These are phyloP conservation scores for Xanthoceras sorbifolium DNA, from an alignment of 345 rosid species.

Conservation along the genomic window DNA sequence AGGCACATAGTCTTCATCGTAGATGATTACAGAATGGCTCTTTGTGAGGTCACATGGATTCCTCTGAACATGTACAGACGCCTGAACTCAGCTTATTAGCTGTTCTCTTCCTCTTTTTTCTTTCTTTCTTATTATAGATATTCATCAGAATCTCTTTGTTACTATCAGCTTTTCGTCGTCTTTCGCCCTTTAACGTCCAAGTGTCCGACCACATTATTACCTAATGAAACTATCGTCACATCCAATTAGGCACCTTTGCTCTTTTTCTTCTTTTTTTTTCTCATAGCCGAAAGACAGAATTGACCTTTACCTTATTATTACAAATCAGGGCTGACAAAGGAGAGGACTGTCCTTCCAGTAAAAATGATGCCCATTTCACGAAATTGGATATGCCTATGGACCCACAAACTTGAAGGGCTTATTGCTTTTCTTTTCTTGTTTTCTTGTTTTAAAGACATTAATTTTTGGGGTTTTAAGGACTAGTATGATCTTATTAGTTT, in stretches of 20 bases:
- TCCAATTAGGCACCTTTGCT: constrained; percentile 26
- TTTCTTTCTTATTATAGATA: constrained; percentile 10
- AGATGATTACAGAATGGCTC: constrained; percentile 41
- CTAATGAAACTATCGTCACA: constrained; percentile 41
- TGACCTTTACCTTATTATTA: neutral
- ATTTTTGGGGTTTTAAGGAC: neutral
- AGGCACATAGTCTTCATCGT: constrained; percentile 17
- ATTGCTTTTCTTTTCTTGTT: neutral
- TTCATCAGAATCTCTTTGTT: constrained; percentile 37
- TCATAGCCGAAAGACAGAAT: neutral
- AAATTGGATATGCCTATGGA: constrained; percentile 26
- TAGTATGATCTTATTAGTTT: neutral
- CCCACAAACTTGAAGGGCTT: neutral
- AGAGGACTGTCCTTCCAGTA: constrained; percentile 24
- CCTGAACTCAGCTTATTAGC: constrained; percentile 21
- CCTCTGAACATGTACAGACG: constrained; percentile 49
- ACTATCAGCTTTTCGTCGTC: constrained; percentile 45
- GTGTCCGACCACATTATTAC: constrained; percentile 49
- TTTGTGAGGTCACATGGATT: constrained; percentile 67
- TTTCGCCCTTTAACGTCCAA: constrained; percentile 37
- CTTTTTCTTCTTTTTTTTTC: no score
- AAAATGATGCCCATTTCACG: constrained; percentile 20
- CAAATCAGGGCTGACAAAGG: constrained; percentile 8
- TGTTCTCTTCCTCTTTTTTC: neutral
- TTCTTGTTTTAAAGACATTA: neutral